A percentile compares a stretch with the other conserved stretches of the same genome.
phyloP scores from a whole-genome alignment of 192 early-diverging fungal species.

The Rhizoclosmatium globosum region DNA sequence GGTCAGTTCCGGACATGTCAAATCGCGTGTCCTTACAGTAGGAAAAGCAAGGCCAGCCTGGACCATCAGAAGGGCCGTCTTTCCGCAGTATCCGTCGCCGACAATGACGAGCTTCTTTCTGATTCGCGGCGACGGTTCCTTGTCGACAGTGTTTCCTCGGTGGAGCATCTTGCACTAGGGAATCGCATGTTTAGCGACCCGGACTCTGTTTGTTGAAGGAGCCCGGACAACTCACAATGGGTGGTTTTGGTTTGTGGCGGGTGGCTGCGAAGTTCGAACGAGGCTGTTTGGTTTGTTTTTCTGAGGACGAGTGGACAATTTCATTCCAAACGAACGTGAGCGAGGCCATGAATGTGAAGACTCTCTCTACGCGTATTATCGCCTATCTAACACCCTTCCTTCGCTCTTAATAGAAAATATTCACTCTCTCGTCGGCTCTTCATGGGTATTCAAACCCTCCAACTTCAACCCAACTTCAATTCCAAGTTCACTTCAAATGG shows the following conservation, averaged over 20 bases:
- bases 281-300: too few relatives aligned
- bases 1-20: neutral
- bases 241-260: too few relatives aligned
- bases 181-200: neutral
- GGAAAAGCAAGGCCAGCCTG: constrained; percentile 58
- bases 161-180: constrained; percentile 1
- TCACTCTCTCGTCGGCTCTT: constrained; percentile 18
- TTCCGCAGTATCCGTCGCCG: constrained; percentile 65
- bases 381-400: too few relatives aligned
- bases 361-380: too few relatives aligned
- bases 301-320: too few relatives aligned
- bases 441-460: constrained; percentile 24
- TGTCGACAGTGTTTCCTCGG: constrained; percentile 12
- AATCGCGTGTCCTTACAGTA: constrained; percentile 40
- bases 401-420: constrained; percentile 24
- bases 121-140: neutral
- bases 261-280: neutral
- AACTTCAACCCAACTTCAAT: constrained; percentile 1
- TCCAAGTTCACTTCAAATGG: constrained; percentile 47
- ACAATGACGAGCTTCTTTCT: constrained; percentile 63
- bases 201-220: too few relatives aligned
- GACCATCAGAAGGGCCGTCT: constrained; percentile 65
- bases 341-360: too few relatives aligned
- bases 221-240: too few relatives aligned
- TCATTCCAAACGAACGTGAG: too few relatives aligned